These are phyloP conservation scores for Blastobotrys malaysiensis DNA, from an alignment of 1,139 yeast species.

Conservation along the genomic window DNA sequence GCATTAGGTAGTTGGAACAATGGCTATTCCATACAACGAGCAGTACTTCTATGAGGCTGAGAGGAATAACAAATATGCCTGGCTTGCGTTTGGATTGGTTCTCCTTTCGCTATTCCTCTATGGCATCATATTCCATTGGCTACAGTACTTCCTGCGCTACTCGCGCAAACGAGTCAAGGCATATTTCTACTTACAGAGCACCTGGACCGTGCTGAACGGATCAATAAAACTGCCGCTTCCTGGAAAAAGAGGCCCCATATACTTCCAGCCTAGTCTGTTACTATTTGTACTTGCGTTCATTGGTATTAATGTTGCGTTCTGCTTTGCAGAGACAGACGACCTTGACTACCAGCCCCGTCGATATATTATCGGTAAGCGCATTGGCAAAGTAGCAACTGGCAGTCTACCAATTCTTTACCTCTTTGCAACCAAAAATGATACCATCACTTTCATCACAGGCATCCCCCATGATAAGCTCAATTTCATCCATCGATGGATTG, in stretches of 20 bases:
- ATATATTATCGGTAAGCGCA: constrained; percentile 42
- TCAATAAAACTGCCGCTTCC: constrained; percentile 30
- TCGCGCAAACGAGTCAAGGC: constrained; percentile 13
- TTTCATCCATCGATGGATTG: constrained; percentile 44
- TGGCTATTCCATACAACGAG: constrained; percentile 29
- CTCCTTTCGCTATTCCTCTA: constrained; percentile 33
- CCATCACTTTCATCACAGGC: constrained; percentile 41
- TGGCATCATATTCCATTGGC: constrained; percentile 43
- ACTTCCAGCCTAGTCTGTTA: constrained; percentile 42
- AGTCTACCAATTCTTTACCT: constrained; percentile 40
- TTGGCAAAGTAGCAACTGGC: constrained; percentile 42
- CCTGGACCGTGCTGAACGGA: constrained; percentile 34
- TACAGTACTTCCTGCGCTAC: constrained; percentile 32
- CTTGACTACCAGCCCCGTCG: constrained; percentile 38
- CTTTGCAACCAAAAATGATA: constrained; percentile 39
- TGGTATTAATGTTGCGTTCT: constrained; percentile 29
- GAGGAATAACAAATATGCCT: constrained; percentile 37
- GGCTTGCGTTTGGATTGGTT: constrained; percentile 36
- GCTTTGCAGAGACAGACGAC: constrained; percentile 35
- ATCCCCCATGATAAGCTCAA: constrained; percentile 40
- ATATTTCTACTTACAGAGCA: constrained; percentile 31
- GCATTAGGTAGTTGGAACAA: not conserved
- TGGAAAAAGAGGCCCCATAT: constrained; percentile 21
- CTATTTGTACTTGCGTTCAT: constrained; percentile 32
- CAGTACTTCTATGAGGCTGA: constrained; percentile 39